Conservation (phyloP, 1,284 basidiomycete species). For the Ceratobasidium sp. region DNA sequence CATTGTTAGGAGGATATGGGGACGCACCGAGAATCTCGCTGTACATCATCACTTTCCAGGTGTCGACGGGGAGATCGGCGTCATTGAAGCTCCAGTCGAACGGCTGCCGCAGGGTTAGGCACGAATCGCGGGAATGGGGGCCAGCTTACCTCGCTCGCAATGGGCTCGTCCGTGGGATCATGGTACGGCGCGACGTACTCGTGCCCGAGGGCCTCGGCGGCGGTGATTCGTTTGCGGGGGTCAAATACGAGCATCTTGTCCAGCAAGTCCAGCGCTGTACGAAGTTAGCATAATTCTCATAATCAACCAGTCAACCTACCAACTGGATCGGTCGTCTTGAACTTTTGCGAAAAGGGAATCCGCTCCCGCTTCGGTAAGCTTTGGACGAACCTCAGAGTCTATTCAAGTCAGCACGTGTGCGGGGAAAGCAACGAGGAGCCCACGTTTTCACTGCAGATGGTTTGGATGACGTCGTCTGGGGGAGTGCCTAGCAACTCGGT, state of each 20-base stretch:
- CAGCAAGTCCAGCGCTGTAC: slow-evolving; percentile 88
- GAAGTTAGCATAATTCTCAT: background rate
- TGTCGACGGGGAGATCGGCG: slow-evolving; percentile 98
- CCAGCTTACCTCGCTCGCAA: slow-evolving; percentile 68
- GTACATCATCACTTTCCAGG: slow-evolving; percentile 99
- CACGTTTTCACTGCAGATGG: slow-evolving; percentile 97
- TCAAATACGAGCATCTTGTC: slow-evolving; percentile 99
- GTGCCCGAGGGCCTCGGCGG: slow-evolving; percentile 88
- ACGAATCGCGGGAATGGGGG: too few species aligned
- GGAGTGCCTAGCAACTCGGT: slow-evolving; percentile 97
- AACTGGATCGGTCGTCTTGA: slow-evolving; percentile 87
- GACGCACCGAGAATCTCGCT: slow-evolving; percentile 87
- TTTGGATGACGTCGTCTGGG: slow-evolving; percentile 99
- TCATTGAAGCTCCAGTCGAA: slow-evolving; percentile 99
- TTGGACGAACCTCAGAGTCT: slow-evolving; percentile 99
- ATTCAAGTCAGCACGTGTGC: slow-evolving; percentile 31
- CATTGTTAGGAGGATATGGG: background rate
- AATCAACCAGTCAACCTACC: slow-evolving; percentile 54
- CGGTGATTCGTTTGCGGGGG: slow-evolving; percentile 94
- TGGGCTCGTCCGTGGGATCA: slow-evolving; percentile 97
- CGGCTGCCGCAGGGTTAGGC: too few species aligned
- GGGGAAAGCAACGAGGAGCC: slow-evolving; percentile 45
- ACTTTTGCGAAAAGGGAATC: slow-evolving; percentile 93
- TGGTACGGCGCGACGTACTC: slow-evolving; percentile 98
- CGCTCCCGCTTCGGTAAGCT: slow-evolving; percentile 95